Base-by-base conservation (phyloP, 2,329 filamentous ascomycete genomes). In the Hymenoscyphus linearis region DNA sequence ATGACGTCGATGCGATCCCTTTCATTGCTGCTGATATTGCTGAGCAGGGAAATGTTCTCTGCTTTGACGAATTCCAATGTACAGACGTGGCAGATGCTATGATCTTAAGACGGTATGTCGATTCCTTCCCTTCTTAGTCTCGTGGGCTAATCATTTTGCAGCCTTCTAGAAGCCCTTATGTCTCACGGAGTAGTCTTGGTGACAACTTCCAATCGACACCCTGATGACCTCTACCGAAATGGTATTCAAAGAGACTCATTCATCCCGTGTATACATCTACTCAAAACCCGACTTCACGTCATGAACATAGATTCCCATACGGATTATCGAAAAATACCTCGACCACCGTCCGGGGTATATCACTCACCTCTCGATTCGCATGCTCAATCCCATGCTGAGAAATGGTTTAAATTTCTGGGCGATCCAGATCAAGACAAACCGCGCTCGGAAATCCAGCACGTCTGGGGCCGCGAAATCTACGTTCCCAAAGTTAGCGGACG, bases 41-140 rank as follows among this genome's bases (percentile, higher is more conserved):
- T 6, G 85, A 91, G 70, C 82, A 87, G 64, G 88, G 87, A 36
- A 91, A 89, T 61, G 91, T 99, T 27, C 80, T 99, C 47, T 99
- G 95, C 75, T 99, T 99, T 73, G 95, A 99, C 75, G 95, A 99
- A 78, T 99, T 99, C 72, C 95, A 99, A 74, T 97, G 93, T 73
- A 99, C 95, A 44, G 95, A 99, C 76, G 93, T 99, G 35, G 95
- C 95, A 16, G 93, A 98, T 77, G 95, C 95, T 69, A 99, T 99
- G 95, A 99, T 99, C 69, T 75, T 99, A 68, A 84, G 95, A 69
- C 83, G 90, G 80, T 86, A 74, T 55, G 74, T 62, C 18, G n/a
- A 61, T 31, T 54, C 35, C 26, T 35, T n/a, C 37, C 40, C n/a
- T 14, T 12, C 3, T 16, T 13, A 34, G 34, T 52, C 35, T 57